Base-by-base conservation (phyloP, 2,329 filamentous ascomycete species). In the Immersiporthe knoxdaviesiana region DNA sequence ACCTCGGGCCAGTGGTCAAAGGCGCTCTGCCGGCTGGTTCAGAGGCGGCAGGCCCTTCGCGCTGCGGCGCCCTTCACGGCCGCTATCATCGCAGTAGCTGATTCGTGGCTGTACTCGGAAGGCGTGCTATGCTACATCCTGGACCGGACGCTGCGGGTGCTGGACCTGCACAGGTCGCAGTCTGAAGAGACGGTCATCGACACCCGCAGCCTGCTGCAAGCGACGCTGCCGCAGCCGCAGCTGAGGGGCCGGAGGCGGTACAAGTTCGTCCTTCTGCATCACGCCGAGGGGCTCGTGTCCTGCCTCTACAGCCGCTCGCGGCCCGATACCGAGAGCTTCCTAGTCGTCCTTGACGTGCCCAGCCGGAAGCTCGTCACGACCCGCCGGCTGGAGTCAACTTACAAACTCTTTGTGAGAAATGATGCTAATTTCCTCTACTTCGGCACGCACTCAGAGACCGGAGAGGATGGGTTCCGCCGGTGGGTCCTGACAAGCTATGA, bases 331-430 rank as follows among this genome's bases (percentile, higher is more conserved):
- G 78, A 81, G 69, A 80, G 82, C 70, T 89, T 84, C 81, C 81
- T 92, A 6, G 76, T 91, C 12, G 81, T 86, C 8, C 81, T 87
- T 69, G 81, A 84, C 68, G 76, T 84, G 3, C 73, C 75, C 66
- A 75, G 76, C 6, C 73, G 77, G 39, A 77, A 78, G 32, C 71
- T 88, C 21, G 74, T 87, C 2, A 77, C 84, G 16, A 77, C 76
- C 18, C 61, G 44, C 8, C 78, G 68, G 61, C 77, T 89, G 54
- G 74, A 80, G 21, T 84, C 84, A 35, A 82, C 81, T 2, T 79
- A 82, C 37, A 88, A 86, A 70, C 78, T 93, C 1, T 92, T 93
- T 76, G 90, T 91, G 3, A 86, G 91, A 12, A 91, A 92, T 71
- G 87, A 88, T 69, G 74, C 77, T 1, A 74, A 83, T 1, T 89